Base-by-base conservation (phyloP, 225 moss, liverwort and hornwort species). In the Pseudisothecium myosuroides region DNA sequence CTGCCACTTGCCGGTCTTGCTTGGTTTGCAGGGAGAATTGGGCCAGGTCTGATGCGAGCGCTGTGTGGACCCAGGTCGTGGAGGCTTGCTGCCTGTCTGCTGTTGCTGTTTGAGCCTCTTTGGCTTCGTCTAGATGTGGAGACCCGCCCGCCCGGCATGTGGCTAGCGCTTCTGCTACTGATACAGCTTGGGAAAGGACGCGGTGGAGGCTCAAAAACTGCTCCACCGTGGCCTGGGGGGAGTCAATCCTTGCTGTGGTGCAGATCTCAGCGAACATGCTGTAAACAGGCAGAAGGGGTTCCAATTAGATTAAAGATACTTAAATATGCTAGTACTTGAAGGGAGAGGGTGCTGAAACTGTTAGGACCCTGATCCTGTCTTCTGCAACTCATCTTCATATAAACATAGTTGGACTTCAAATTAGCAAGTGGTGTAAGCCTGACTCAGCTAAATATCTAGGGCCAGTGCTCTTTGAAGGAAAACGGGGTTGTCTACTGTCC, bases 241-340 rank as follows among this genome's bases (percentile, higher is more conserved):
- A 88, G 61, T 97, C 96, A 12, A 93, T 91, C 85, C 95, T 94
- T 26, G 97, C 96, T 63, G 92, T 87, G 64, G 94, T 88, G 86
- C 96, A 96, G 34, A 97, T 93, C 66, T 98, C 98, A 17, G 98
- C 96, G 83, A 98, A 98, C 91, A 97, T 93, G 89, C 97, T 98
- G 96, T 92, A 93, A 89, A 93, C 72, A 92, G 37, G 66, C 85
- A 89, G 18, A 55, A 85, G 9, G 61, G 62, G 18, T 49, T 71
- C 26, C 17, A 17, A 84, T 85, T 43, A 83, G 55, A 76, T 49
- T 28, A 34, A 29, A 64, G 37, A 50, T 36, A 52, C 63, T 86
- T n/a, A 18, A 47, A 68, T 19, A 75, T 12, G 63, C 47, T 45
- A 71, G 17, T 36, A 37, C 26, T 17, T 26, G 14, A 19, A 74